Percentiles rank a stretch among this genome's conserved stretches.
Conservation (phyloP, 1,284 basidiomycete species). For the Porogramme epimiltina region DNA sequence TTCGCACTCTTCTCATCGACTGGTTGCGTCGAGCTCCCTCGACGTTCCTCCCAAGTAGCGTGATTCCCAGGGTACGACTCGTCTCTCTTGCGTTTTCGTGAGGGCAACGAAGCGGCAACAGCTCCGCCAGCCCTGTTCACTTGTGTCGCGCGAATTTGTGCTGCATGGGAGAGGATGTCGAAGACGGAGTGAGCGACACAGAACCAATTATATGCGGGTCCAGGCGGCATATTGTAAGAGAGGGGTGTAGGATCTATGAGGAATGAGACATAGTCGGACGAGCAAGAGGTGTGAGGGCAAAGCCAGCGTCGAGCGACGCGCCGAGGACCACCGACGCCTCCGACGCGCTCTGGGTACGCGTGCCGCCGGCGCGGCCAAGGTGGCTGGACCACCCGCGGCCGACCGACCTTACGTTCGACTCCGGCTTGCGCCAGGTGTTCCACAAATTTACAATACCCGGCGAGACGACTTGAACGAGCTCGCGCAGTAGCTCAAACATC, state of each 20-base stretch:
- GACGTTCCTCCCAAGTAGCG: not conserved
- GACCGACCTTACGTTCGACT: too few relatives aligned
- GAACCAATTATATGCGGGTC: slow-evolving; percentile 69
- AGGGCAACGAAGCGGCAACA: not conserved
- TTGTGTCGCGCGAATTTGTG: slow-evolving; percentile 56
- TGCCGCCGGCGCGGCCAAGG: too few relatives aligned
- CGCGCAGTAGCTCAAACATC: too few relatives aligned
- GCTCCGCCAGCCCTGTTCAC: slow-evolving; percentile 23
- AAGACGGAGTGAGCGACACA: slow-evolving; percentile 61
- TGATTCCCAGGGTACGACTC: slow-evolving; percentile 4
- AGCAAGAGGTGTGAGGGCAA: not conserved
- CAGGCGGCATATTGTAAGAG: slow-evolving; percentile 56
- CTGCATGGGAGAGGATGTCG: slow-evolving; percentile 63
- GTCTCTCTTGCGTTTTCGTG: slow-evolving; percentile 13
- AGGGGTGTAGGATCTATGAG: not conserved
- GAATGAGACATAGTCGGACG: not conserved
- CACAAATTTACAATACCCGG: too few relatives aligned
- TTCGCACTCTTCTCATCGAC: too few relatives aligned
- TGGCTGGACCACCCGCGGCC: too few relatives aligned
- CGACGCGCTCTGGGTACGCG: too few relatives aligned
- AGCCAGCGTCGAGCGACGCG: too few relatives aligned
- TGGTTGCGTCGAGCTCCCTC: too few relatives aligned
- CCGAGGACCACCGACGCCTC: too few relatives aligned
- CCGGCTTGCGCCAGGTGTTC: too few relatives aligned
- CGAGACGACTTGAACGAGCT: too few relatives aligned